phyloP scores from a whole-genome alignment of 1,139 yeast species.

The Geotrichum histeridarum region DNA sequence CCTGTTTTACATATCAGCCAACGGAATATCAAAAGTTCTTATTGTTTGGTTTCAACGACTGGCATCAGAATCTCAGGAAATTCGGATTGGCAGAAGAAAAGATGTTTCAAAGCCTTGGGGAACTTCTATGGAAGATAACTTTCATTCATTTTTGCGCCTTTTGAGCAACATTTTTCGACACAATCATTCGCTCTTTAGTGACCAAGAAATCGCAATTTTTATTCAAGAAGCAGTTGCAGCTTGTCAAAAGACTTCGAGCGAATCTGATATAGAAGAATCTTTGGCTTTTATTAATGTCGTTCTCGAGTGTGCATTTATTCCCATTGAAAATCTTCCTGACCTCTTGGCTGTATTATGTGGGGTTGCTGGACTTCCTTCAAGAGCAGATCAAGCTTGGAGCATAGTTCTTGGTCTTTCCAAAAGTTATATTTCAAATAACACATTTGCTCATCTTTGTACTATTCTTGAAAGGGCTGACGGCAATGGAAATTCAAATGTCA shows the following conservation, averaged over 20 bases:
- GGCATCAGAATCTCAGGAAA: constrained; percentile 32
- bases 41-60: constrained; percentile 37
- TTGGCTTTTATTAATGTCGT: constrained; percentile 47
- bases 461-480: constrained; percentile 32
- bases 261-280: constrained; percentile 41
- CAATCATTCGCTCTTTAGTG: constrained; percentile 44
- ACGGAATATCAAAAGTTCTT: constrained; percentile 44
- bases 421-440: constrained; percentile 38
- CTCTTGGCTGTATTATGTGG: constrained; percentile 49
- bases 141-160: constrained; percentile 39
- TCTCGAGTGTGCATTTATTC: constrained; percentile 47
- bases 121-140: constrained; percentile 31
- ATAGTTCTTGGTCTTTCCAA: constrained; percentile 38
- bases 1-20: constrained; percentile 43
- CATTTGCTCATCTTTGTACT: constrained; percentile 38
- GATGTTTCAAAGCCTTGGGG: constrained; percentile 35
- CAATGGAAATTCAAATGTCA: constrained; percentile 39
- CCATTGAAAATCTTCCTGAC: constrained; percentile 40
- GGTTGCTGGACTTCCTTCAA: constrained; percentile 33
- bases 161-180: constrained; percentile 46
- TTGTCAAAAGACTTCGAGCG: constrained; percentile 44
- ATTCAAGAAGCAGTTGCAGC: constrained; percentile 41
- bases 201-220: constrained; percentile 24
- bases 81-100: constrained; percentile 29
- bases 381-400: constrained; percentile 42